Evolutionary conservation across 495 filamentous ascomycete genomes (phyloP).

Genomic region (Trichoderma erinaceum): DNA sequence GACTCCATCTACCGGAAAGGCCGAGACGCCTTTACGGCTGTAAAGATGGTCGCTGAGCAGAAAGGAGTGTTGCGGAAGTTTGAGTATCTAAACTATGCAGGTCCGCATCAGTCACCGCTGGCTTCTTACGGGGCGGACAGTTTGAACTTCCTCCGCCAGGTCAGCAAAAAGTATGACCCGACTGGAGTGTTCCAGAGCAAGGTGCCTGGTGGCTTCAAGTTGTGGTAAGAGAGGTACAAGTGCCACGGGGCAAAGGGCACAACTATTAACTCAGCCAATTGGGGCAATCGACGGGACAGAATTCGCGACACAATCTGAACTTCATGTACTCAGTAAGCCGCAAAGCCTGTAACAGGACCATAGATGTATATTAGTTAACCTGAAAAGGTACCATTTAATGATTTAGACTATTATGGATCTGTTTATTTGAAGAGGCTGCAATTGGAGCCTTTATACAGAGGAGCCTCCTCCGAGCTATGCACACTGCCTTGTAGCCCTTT

Average conservation of each 20-base stretch:
- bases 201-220: slow-evolving; percentile 9
- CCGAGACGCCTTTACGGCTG: background rate
- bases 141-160: background rate
- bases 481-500: no score
- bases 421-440: no score
- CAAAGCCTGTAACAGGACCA: no score
- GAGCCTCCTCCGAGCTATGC: no score
- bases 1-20: background rate
- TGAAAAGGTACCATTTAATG: no score
- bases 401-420: no score
- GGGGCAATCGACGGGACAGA: background rate
- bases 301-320: no score
- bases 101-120: background rate
- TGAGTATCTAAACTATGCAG: background rate
- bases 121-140: background rate
- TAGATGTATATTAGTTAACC: no score
- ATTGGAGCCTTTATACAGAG: no score
- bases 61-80: background rate
- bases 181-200: background rate
- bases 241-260: background rate
- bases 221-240: background rate
- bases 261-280: background rate
- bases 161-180: background rate
- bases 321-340: no score
- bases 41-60: background rate